phyloP scores from a whole-genome alignment of 1,139 yeast species.

The Debaryomycetaceae sp. region DNA sequence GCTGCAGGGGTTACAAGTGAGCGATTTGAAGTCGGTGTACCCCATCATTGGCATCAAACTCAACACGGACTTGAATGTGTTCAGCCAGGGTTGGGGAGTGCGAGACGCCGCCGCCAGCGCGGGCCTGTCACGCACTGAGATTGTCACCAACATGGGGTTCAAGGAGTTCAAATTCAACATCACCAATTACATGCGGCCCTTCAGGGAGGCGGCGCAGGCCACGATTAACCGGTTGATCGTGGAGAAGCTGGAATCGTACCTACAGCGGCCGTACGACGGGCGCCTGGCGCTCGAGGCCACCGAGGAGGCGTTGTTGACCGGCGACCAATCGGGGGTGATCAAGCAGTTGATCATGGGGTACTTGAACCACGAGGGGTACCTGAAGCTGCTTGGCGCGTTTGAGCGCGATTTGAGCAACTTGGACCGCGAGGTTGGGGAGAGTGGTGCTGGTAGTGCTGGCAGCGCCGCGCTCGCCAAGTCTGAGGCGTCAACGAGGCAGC shows the following conservation, averaged over 20 bases:
- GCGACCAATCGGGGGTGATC: conserved; percentile 28
- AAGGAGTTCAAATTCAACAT: conserved; percentile 68
- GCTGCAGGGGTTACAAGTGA: conserved; percentile 3
- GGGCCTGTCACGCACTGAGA: conserved; percentile 14
- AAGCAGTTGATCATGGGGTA: conserved; percentile 64
- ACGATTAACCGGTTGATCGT: conserved; percentile 16
- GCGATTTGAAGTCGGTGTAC: conserved; percentile 21
- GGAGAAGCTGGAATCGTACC: conserved; percentile 14
- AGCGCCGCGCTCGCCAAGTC: conserved; percentile 18
- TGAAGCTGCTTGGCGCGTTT: conserved; percentile 64
- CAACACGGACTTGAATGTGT: conserved; percentile 17
- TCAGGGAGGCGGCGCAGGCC: conserved; percentile 26
- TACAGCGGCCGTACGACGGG: no score
- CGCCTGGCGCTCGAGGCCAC: conserved; percentile 11
- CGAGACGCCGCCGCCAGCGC: not conserved
- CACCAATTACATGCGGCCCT: conserved; percentile 52
- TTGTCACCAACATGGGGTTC: conserved; percentile 72
- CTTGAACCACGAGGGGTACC: conserved; percentile 68
- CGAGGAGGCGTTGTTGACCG: conserved; percentile 16
- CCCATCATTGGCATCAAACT: conserved; percentile 41
- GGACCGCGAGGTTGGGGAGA: conserved; percentile 15
- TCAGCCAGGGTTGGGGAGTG: no score
- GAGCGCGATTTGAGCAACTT: conserved; percentile 39
- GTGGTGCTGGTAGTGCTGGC: not conserved
- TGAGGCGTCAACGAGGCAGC: conserved; percentile 48